Percentiles rank a stretch among this genome's conserved stretches.
Evolutionary conservation across 202 grass and related monocot genomes (phyloP).

Genomic region (Elaeis oleifera): DNA sequence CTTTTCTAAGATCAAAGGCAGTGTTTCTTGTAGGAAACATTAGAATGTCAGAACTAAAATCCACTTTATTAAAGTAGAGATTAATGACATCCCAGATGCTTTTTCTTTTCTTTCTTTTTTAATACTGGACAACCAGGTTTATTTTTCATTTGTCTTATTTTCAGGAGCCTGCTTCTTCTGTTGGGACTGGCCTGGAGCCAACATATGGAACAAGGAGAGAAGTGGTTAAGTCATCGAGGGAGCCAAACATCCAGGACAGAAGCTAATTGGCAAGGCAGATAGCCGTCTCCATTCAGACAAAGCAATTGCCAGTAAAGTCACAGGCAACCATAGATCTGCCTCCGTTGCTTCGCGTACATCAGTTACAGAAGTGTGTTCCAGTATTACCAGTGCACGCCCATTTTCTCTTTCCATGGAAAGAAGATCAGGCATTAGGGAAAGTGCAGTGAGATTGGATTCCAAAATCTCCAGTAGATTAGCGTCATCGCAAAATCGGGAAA

Average conservation of each 20-base stretch:
- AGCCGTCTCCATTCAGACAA: constrained; percentile 28
- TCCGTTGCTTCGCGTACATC: constrained; percentile 29
- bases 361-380: constrained; percentile 11
- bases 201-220: constrained; percentile 44
- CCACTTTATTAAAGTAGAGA: too few species aligned
- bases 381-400: constrained; percentile 12
- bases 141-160: constrained; percentile 12
- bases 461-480: constrained; percentile 34
- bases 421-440: constrained; percentile 34
- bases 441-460: constrained; percentile 34
- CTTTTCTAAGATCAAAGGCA: too few species aligned
- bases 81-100: too few species aligned
- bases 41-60: too few species aligned
- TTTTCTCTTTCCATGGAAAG: constrained; percentile 58
- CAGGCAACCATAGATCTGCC: constrained; percentile 38
- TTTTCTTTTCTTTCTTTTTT: too few species aligned
- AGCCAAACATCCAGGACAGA: constrained; percentile 22
- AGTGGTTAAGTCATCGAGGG: constrained; percentile 19
- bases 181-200: constrained; percentile 18
- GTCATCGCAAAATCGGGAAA: constrained; percentile 22
- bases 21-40: too few species aligned
- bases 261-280: constrained; percentile 18
- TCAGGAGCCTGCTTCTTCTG: constrained; percentile 27
- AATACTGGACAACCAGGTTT: not conserved
- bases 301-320: constrained; percentile 24